Conservation (phyloP, 306 rosid genomes). For the Acacia melanoxylon region DNA sequence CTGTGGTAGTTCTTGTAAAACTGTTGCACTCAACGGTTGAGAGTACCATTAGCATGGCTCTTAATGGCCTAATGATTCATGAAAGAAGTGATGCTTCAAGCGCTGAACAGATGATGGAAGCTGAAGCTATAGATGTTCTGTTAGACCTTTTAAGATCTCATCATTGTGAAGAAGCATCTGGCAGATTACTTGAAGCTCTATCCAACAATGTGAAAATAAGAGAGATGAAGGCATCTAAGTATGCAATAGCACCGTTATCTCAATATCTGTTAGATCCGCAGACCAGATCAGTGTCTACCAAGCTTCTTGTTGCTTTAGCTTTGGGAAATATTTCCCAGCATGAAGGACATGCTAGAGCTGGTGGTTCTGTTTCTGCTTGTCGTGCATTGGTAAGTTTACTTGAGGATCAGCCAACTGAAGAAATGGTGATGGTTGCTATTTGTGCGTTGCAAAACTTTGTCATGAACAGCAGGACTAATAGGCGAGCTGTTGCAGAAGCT, state of each 20-base stretch:
- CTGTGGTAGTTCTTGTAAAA: slow-evolving; percentile 93
- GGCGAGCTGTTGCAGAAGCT: slow-evolving; percentile 98
- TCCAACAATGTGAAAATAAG: slow-evolving; percentile 88
- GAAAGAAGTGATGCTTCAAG: slow-evolving; percentile 76
- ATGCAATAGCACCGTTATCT: slow-evolving; percentile 91
- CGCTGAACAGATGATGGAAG: slow-evolving; percentile 90
- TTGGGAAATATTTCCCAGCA: slow-evolving; percentile 94
- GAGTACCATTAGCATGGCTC: slow-evolving; percentile 75
- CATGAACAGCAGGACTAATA: slow-evolving; percentile 93
- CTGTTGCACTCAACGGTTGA: slow-evolving; percentile 81
- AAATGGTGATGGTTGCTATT: slow-evolving; percentile 89
- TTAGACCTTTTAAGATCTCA: slow-evolving; percentile 91
- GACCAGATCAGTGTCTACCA: slow-evolving; percentile 80
- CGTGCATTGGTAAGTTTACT: slow-evolving; percentile 91
- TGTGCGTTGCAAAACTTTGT: slow-evolving; percentile 97
- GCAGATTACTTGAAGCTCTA: slow-evolving; percentile 81
- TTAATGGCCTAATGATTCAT: slow-evolving; percentile 72
- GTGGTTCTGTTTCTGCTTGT: slow-evolving; percentile 91
- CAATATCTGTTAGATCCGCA: slow-evolving; percentile 92
- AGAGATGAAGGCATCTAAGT: slow-evolving; percentile 87
- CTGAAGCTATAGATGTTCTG: slow-evolving; percentile 82
- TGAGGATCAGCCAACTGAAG: slow-evolving; percentile 96
- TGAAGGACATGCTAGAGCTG: slow-evolving; percentile 81
- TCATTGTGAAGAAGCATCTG: slow-evolving; percentile 91
- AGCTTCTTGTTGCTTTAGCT: slow-evolving; percentile 91